Evolutionary conservation across 176 grass and related monocot species (phyloP).

Genomic region (Oryza meridionalis): DNA sequence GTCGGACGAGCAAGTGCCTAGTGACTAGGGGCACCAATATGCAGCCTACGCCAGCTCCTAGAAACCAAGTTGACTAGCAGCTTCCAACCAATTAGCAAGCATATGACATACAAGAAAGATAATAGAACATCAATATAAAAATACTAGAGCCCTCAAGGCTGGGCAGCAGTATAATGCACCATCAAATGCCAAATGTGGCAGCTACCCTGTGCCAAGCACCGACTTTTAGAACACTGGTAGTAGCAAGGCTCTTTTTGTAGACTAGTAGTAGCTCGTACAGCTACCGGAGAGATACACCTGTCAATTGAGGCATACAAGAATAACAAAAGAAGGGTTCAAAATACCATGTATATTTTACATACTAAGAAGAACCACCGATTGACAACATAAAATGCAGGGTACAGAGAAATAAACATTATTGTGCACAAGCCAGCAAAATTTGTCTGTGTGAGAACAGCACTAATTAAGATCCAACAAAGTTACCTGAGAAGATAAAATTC

Average conservation of each 20-base stretch:
- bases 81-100: background rate
- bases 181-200: background rate
- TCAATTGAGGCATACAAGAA: constrained; percentile 1
- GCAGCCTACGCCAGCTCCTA: background rate
- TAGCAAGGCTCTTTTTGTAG: background rate
- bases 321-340: background rate
- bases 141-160: background rate
- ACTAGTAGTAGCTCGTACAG: constrained; percentile 4
- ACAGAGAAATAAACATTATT: background rate
- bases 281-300: background rate
- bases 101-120: background rate
- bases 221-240: background rate
- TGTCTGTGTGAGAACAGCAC: constrained; percentile 16
- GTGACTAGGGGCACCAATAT: background rate
- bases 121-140: background rate
- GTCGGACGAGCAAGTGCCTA: no score
- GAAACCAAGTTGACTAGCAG: background rate
- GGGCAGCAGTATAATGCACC: background rate
- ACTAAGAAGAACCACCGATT: background rate
- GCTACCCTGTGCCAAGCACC: background rate
- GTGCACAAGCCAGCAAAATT: constrained; percentile 11
- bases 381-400: background rate
- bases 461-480: constrained; percentile 14
- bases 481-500: constrained; percentile 84
- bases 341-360: background rate